Conservation (phyloP, 1,284 basidiomycete species). For the Fistulinella staudtii region DNA sequence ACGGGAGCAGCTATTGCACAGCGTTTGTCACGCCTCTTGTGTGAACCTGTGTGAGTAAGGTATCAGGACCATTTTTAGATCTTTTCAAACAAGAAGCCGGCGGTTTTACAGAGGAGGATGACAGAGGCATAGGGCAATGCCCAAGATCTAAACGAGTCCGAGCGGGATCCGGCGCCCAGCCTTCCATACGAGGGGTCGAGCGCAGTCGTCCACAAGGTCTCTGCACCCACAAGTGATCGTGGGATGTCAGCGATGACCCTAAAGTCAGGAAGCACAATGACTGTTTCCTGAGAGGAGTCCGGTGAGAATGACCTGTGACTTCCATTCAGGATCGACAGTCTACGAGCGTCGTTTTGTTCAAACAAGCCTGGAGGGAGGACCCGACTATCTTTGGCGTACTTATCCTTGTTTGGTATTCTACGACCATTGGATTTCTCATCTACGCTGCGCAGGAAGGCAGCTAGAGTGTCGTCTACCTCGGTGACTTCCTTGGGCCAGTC, state of each 20-base stretch:
- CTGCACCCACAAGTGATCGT: constrained; percentile 60
- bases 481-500: constrained; percentile 84
- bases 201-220: constrained; percentile 60
- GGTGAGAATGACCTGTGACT: constrained; percentile 67
- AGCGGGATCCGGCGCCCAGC: constrained; percentile 39
- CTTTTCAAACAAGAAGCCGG: neutral
- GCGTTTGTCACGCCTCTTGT: constrained; percentile 86
- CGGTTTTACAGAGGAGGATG: constrained; percentile 71
- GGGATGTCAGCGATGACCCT: constrained; percentile 72
- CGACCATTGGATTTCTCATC: constrained; percentile 20
- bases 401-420: constrained; percentile 21
- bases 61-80: neutral
- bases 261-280: constrained; percentile 89
- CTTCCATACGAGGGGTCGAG: constrained; percentile 56
- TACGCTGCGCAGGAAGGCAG: constrained; percentile 53
- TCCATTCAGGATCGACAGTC: constrained; percentile 76
- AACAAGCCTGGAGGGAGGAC: constrained; percentile 51
- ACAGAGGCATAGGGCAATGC: constrained; percentile 72
- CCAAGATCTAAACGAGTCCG: constrained; percentile 58
- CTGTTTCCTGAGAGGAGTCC: constrained; percentile 61
- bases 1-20: constrained; percentile 84
- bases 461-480: constrained; percentile 62
- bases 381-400: constrained; percentile 18
- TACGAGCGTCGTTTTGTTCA: constrained; percentile 47
- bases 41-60: constrained; percentile 63